Evolutionary conservation across 2,329 filamentous ascomycete species (phyloP), one percentile per base, ranked within the genome.

Genomic region (Gnomoniopsis sp.): DNA sequence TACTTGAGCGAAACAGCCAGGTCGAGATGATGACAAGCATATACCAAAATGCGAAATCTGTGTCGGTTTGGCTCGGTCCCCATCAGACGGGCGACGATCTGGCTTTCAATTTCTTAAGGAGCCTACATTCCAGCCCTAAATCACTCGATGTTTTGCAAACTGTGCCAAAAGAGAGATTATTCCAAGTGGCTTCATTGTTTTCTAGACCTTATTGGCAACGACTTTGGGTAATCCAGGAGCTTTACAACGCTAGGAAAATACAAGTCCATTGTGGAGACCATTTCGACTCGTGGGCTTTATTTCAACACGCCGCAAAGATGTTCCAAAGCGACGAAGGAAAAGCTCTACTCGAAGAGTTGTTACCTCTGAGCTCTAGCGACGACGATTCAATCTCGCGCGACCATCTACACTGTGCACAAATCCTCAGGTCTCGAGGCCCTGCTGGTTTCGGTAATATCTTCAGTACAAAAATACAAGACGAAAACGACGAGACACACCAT

Each of bases 161-260:
- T 3, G 34, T 26, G 17, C 8, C 3, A 1, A 21, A 19, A 4
- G 10, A 43, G 36, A 33, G 19, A n/a, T 44, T 49, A 2, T n/a
- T 22, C 8, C 7, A 48, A 8, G 46, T 57, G 15, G 55, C 38
- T 7, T 41, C 47, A 12, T 41, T 57, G n/a, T 46, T 57, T 19
- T 46, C 49, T 12, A 38, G 55, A 17, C 48, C 49, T 17, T 57
- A 34, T 12, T 57, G 55, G 55, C 41, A 34, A 23, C 23, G 55
- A 30, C 15, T 50, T 2, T 57, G 55, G 55, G 38, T 57, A 14
- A 34, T 57, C 6, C 55, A 57, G 21, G 55, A 57, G 48, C 14
- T 57, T n/a, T 23, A 43, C 26, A 50, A 50, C n/a, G 48, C 48
- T 1, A 44, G 3, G 10, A 23, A 34, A 4, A 34, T 52, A 14